Evolutionary conservation across 129 eudicot species (phyloP), one percentile per base, ranked within the genome.

Genomic region (Glebionis coronaria): DNA sequence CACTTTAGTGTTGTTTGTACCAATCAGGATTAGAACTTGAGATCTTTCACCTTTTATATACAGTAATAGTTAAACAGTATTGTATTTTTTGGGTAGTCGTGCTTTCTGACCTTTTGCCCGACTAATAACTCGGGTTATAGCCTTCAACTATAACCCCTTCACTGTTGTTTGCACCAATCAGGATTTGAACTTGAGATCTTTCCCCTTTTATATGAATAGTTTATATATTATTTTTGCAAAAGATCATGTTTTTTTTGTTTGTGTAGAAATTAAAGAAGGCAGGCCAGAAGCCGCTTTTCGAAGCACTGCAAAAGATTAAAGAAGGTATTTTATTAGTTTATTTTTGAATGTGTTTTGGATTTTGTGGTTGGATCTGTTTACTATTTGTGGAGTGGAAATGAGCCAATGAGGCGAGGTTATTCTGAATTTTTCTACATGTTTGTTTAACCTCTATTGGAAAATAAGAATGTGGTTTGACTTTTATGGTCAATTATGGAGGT

Each of bases 271-370:
- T 88, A 75, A 70, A 63, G 71, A 78, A 76, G 70, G 76, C 81
- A 31, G 76, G 75, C 11, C 90, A 84, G 73, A 75, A 75, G 52
- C 88, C 95, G 6, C 86, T 84, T 3, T 88, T 18, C 49, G 88
- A 88, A 68, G 95, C 95, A 64, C 46, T 88, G 38, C 86, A 59
- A 54, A 88, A 84, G 73, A 74, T 88, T 60, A 85, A 88, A 83
- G 96, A 88, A 84, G 91, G 91, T 80, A 40, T n/a, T 2, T 12
- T 7, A 25, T 38, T 20, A 2, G 0, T 15, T n/a, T 13, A 3
- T 19, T 12, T 12, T 19, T 6, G 14, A 3, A 11, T 18, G 12
- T 53, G 1, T 12, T 35, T 12, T 2, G 9, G 42, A 35, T 29
- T 29, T 0, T 29, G 0, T 29, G 4, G 5, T 29, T 29, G 5